Conservation (phyloP, 495 filamentous ascomycete species). For the Bathelium albidoporum region DNA sequence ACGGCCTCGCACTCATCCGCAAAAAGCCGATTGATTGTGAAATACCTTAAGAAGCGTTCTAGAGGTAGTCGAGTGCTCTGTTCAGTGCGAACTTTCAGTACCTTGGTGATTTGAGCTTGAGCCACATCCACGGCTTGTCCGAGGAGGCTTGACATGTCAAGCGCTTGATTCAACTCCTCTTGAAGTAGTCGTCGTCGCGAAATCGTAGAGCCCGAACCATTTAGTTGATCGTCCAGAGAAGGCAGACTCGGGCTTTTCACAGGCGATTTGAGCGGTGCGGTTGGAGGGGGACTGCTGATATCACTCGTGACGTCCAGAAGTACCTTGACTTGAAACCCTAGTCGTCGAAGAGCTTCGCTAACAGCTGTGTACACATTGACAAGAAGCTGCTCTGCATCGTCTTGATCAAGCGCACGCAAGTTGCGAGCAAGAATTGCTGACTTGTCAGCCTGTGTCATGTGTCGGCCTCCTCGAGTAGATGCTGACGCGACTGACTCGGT, state of each 20-base stretch:
- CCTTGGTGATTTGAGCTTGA: slow-evolving; percentile 82
- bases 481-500: slow-evolving; percentile 80
- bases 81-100: slow-evolving; percentile 84
- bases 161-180: slow-evolving; percentile 70
- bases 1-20: slow-evolving; percentile 96
- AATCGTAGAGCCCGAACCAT: not conserved
- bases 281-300: slow-evolving; percentile 36
- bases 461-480: slow-evolving; percentile 65
- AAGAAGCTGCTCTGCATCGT: slow-evolving; percentile 79
- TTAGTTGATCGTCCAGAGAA: slow-evolving; percentile 8
- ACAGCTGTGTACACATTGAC: slow-evolving; percentile 74
- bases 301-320: slow-evolving; percentile 90
- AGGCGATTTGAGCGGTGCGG: slow-evolving; percentile 16
- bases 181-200: slow-evolving; percentile 33
- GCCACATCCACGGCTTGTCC: slow-evolving; percentile 89
- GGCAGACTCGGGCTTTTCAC: slow-evolving; percentile 18
- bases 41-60: slow-evolving; percentile 78
- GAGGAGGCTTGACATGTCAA: slow-evolving; percentile 90
- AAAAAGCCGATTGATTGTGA: slow-evolving; percentile 86
- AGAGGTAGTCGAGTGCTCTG: slow-evolving; percentile 64
- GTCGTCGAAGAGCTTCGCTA: slow-evolving; percentile 71
- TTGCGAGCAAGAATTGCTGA: slow-evolving; percentile 85
- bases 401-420: slow-evolving; percentile 69
- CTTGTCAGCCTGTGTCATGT: slow-evolving; percentile 74
- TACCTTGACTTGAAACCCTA: slow-evolving; percentile 87